phyloP scores from a whole-genome alignment of 2,329 filamentous ascomycete species.

The Fusarium secorum region DNA sequence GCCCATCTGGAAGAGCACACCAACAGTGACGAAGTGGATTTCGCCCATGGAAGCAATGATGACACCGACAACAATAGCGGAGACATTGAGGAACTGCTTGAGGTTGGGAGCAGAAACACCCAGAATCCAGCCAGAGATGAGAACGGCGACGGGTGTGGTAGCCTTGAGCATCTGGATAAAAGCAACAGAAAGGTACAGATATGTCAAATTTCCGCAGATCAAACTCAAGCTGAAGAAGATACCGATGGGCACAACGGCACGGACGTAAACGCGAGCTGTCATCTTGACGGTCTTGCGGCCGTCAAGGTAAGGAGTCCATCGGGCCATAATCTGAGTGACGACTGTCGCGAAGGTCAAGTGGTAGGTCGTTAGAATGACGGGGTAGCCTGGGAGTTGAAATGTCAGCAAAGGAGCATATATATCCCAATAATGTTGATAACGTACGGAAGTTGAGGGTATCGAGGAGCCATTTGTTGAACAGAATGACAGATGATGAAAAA shows the following conservation, averaged over 20 bases:
- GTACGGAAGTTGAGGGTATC: constrained; percentile 79
- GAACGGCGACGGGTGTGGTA: constrained; percentile 91
- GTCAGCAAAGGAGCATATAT: constrained; percentile 24
- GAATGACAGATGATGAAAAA: constrained; percentile 90
- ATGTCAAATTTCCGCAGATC: constrained; percentile 96
- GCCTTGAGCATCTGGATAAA: constrained; percentile 99
- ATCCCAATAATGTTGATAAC: constrained; percentile 27
- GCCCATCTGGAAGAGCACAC: constrained; percentile 80
- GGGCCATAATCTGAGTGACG: constrained; percentile 92
- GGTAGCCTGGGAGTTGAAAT: constrained; percentile 59
- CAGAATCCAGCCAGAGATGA: constrained; percentile 87
- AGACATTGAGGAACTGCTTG: constrained; percentile 90
- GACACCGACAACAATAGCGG: constrained; percentile 92
- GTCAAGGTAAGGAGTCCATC: constrained; percentile 88
- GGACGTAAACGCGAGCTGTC: constrained; percentile 91
- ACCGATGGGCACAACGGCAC: constrained; percentile 93
- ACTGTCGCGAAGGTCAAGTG: constrained; percentile 91
- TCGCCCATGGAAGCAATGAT: constrained; percentile 94
- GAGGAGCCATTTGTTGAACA: constrained; percentile 99
- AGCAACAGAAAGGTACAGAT: constrained; percentile 92
- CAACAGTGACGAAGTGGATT: constrained; percentile 86
- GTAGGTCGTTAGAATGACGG: constrained; percentile 92
- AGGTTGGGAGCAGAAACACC: constrained; percentile 84
- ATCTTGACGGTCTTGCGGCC: constrained; percentile 96
- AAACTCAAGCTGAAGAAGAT: constrained; percentile 95